These are phyloP conservation scores for Auriscalpium orientale DNA, from an alignment of 768 basidiomycete genomes.

Conservation along the genomic window DNA sequence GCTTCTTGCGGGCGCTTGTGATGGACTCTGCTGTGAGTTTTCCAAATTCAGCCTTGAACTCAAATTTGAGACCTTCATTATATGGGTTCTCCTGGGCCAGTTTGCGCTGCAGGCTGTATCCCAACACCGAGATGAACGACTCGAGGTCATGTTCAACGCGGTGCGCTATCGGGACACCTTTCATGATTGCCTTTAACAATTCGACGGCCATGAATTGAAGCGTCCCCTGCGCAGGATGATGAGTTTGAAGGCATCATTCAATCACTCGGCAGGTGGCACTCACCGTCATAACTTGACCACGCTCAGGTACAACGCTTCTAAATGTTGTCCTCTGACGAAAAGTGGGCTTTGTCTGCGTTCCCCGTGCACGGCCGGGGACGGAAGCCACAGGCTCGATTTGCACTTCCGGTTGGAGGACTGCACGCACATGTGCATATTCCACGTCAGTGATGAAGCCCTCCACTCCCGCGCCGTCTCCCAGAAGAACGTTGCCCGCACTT, in stretches of 20 bases:
- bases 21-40: no score
- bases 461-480: neutral
- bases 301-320: neutral
- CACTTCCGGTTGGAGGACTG: neutral
- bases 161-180: neutral
- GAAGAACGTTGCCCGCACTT: neutral
- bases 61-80: no score
- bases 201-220: neutral
- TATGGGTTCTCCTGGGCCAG: no score
- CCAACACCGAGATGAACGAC: slow-evolving; percentile 10
- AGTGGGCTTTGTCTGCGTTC: neutral
- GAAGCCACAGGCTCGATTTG: neutral
- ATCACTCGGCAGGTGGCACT: neutral
- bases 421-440: neutral
- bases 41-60: no score
- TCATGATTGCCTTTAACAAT: neutral
- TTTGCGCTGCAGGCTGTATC: neutral
- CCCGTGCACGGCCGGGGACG: neutral
- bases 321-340: neutral
- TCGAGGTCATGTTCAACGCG: slow-evolving; percentile 12
- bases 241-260: neutral
- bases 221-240: neutral
- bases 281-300: neutral
- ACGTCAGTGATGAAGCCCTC: neutral
- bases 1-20: no score